Evolutionary conservation across 164 flowering plant species (phyloP).

Genomic region (Chimonanthus praecox): DNA sequence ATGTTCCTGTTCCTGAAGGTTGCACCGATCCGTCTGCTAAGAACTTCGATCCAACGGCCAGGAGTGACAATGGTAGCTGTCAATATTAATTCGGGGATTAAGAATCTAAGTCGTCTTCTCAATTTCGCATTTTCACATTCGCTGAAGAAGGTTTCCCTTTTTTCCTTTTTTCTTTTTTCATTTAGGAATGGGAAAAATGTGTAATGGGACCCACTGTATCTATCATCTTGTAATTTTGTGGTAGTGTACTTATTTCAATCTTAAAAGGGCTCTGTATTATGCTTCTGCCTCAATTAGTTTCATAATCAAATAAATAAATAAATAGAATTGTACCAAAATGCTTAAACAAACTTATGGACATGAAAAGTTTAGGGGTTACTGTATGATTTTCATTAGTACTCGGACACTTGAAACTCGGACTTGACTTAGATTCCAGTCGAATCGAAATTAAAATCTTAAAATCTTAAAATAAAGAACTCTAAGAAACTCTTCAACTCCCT

Average conservation of each 20-base stretch:
- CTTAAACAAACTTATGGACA: too few relatives aligned
- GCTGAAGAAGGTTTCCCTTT: not conserved
- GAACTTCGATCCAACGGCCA: constrained; percentile 50
- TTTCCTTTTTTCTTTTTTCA: too few relatives aligned
- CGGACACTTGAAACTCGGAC: too few relatives aligned
- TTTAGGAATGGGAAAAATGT: not conserved
- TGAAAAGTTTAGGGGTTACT: too few relatives aligned
- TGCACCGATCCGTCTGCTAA: constrained; percentile 36
- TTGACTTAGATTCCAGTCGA: too few relatives aligned
- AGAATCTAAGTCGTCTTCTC: constrained; percentile 1
- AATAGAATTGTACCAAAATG: too few relatives aligned
- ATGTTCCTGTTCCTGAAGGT: constrained; percentile 44
- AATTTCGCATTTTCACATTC: not conserved
- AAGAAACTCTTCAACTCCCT: too few relatives aligned
- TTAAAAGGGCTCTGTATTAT: not conserved
- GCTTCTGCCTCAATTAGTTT: not conserved
- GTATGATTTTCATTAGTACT: too few relatives aligned
- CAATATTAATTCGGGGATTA: constrained; percentile 13
- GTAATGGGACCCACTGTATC: not conserved
- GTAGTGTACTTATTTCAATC: not conserved
- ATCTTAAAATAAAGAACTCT: too few relatives aligned
- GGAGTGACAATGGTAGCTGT: constrained; percentile 50
- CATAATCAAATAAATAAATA: too few relatives aligned
- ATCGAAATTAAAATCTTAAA: too few relatives aligned
- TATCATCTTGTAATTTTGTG: constrained; percentile 15